A percentile compares a stretch with the other conserved stretches of the same genome.
Conservation (phyloP, 2,329 filamentous ascomycete species). For the Trichoderma cornu-damae region DNA sequence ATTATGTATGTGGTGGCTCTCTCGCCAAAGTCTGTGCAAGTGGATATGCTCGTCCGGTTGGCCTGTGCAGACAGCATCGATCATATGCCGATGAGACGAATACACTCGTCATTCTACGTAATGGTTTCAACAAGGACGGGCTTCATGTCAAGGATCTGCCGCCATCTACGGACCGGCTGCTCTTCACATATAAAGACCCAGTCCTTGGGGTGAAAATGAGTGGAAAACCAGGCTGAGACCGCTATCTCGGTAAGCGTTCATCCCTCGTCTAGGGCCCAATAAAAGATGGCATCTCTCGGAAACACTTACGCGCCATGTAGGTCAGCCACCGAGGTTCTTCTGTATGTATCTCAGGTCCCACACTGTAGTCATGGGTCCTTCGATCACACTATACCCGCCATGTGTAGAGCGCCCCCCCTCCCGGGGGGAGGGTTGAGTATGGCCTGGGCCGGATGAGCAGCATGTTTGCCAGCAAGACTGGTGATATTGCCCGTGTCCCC, state of each 20-base stretch:
- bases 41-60: not conserved
- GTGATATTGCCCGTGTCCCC: constrained; percentile 22
- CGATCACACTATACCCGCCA: constrained; percentile 23
- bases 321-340: constrained; percentile 16
- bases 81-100: not conserved
- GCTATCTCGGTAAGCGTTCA: constrained; percentile 10
- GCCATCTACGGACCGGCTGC: constrained; percentile 23
- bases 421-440: no score
- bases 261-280: not conserved
- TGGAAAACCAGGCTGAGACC: constrained; percentile 25
- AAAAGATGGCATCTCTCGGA: no score
- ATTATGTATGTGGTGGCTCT: no score
- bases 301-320: constrained; percentile 26
- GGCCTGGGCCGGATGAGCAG: constrained; percentile 21
- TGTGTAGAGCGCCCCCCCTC: constrained; percentile 25
- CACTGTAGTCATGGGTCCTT: constrained; percentile 23
- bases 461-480: constrained; percentile 21
- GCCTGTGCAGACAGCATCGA: no score
- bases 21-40: constrained; percentile 22
- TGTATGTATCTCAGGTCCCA: constrained; percentile 23
- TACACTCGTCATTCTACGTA: constrained; percentile 22
- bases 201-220: constrained; percentile 25
- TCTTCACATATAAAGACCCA: constrained; percentile 26
- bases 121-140: constrained; percentile 23
- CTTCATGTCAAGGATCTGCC: constrained; percentile 25